Conservation (phyloP, 148 eudicot genomes). For the Talinum fruticosum region DNA sequence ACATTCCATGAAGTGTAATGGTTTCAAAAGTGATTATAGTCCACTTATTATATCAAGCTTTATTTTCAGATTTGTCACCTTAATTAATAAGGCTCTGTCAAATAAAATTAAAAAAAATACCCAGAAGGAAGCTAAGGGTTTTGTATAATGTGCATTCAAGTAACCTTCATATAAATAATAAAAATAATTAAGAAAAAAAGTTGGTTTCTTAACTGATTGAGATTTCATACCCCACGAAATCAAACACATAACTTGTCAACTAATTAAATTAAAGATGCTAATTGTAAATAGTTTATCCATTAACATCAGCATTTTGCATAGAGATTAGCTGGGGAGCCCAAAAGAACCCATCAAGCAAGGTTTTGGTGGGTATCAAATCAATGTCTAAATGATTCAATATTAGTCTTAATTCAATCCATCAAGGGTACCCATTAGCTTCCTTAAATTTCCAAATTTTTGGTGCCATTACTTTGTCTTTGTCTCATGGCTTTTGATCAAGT, state of each 20-base stretch:
- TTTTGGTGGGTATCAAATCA: slow-evolving; percentile 49
- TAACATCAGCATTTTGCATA: slow-evolving; percentile 45
- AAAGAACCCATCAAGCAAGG: slow-evolving; percentile 20
- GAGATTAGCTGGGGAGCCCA: slow-evolving; percentile 6
- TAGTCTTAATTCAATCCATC: background rate
- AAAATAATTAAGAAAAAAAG: slow-evolving; percentile 25
- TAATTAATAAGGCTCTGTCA: too few species aligned
- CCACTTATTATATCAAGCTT: too few species aligned
- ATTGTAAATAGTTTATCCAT: slow-evolving; percentile 38
- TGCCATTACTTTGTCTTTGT: background rate
- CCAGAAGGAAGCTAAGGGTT: slow-evolving; percentile 21
- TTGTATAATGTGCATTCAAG: slow-evolving; percentile 12
- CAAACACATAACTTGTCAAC: slow-evolving; percentile 36
- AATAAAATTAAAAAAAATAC: slow-evolving; percentile 11
- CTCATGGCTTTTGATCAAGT: background rate
- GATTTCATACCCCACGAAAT: slow-evolving; percentile 71
- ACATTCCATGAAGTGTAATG: too few species aligned
- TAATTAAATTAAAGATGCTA: slow-evolving; percentile 14
- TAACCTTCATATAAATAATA: slow-evolving; percentile 1
- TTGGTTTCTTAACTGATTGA: slow-evolving; percentile 65
- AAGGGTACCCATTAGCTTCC: background rate
- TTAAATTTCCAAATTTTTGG: background rate
- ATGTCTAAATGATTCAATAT: slow-evolving; percentile 27
- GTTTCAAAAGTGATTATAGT: too few species aligned
- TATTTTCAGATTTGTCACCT: too few species aligned